These are phyloP conservation scores for Leccinum fallax DNA, from an alignment of 1,284 basidiomycete species.

Conservation along the genomic window DNA sequence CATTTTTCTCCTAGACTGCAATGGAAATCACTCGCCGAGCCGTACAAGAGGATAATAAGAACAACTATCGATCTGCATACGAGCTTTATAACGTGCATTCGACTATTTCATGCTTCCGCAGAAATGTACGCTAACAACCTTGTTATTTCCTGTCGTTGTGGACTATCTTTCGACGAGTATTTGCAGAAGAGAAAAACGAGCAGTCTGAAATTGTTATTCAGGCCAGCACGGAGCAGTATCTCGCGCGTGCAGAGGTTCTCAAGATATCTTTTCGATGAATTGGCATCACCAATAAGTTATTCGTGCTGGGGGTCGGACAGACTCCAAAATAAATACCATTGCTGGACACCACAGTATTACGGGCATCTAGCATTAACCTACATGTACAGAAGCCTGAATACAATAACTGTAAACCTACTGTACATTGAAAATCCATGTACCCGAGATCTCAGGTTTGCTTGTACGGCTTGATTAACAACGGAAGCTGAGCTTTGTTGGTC, in stretches of 20 bases:
- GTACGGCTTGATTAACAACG: conserved; percentile 20
- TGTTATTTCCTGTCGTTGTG: not conserved
- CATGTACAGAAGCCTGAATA: too few relatives aligned
- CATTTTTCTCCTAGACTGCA: conserved; percentile 55
- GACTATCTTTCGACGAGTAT: not conserved
- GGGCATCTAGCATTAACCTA: too few relatives aligned
- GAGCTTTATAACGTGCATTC: conserved; percentile 87
- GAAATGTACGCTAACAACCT: conserved; percentile 40
- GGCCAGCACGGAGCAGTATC: conserved; percentile 83
- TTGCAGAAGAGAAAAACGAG: conserved; percentile 90
- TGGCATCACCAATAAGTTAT: not conserved
- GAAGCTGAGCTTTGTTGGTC: conserved; percentile 19
- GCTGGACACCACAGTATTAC: not conserved
- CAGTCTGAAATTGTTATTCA: conserved; percentile 87
- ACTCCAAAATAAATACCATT: not conserved
- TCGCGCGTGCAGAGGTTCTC: conserved; percentile 90
- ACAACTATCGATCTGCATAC: conserved; percentile 92
- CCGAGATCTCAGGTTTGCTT: not conserved
- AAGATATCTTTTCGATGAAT: conserved; percentile 55
- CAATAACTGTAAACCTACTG: not conserved
- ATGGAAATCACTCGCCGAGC: conserved; percentile 87
- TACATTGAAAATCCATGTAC: not conserved
- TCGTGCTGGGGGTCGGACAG: not conserved
- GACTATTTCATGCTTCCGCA: conserved; percentile 94
- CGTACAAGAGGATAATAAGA: conserved; percentile 91